Base-by-base conservation (phyloP, 2,329 filamentous ascomycete genomes). In the Fusarium xylarioides region DNA sequence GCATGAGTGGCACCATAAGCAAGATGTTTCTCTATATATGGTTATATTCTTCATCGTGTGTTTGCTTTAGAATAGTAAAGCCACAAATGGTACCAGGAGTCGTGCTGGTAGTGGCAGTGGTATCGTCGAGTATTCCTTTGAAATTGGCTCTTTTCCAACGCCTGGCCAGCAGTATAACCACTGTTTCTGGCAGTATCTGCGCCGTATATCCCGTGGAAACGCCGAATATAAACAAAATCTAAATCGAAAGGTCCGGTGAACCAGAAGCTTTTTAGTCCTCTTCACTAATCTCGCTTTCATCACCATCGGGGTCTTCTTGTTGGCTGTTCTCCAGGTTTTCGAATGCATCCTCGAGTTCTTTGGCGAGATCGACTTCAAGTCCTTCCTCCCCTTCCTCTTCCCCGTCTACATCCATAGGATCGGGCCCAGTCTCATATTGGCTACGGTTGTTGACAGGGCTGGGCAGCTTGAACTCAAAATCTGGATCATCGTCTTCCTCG, bases 251-350 rank as follows among this genome's bases (percentile, higher is more conserved):
- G 23, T 35, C 46, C 26, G 37, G 62, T 15, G 32, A 15, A 43
- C 35, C 28, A 28, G 56, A 43, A 5, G 11, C 28, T 71, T 80
- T 35, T 75, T 81, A 91, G 78, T 91, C 90, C 79, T 91, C 90
- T 78, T 91, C 90, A 73, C 90, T 91, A 60, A 91, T 89, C 74
- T 91, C 89, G 73, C 90, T 91, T 79, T 91, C 90, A 58, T 90
- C 88, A 43, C 85, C 86, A 32, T 86, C 84, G 34, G 85, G 83
- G 68, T 83, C 86, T 40, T 84, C 87, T 32, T 86, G 83, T 68
- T 86, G 83, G 73, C 85, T 82, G 40, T 87, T 87, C 74, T 89
- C 88, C 78, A 91, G 83, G 74, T 90, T 88, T 57, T 80, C 81
- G 76, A 82, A 82, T 4, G 81, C 81, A 28, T 86, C 87, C 60